Percentiles rank a stretch among this genome's conserved stretches.
Evolutionary conservation across 1,139 yeast species (phyloP).

Genomic region (Scheffersomyces illinoinensis): DNA sequence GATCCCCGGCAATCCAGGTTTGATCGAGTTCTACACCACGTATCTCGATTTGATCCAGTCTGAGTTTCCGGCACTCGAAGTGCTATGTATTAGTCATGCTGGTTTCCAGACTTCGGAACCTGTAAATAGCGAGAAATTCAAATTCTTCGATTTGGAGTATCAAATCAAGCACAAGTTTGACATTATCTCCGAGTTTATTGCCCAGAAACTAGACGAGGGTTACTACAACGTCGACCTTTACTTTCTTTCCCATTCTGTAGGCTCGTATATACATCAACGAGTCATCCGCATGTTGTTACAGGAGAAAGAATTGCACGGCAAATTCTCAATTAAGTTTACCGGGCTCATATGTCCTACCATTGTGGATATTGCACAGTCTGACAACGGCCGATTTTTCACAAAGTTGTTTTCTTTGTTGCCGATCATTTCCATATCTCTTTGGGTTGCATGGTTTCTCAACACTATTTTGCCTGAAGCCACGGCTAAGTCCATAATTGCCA

Average conservation of each 20-base stretch:
- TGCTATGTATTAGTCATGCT: conserved; percentile 57
- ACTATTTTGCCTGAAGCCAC: conserved; percentile 19
- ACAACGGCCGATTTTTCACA: conserved; percentile 46
- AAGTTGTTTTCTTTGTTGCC: conserved; percentile 34
- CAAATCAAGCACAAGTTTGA: conserved; percentile 53
- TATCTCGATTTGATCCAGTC: conserved; percentile 48
- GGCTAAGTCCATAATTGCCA: conserved; percentile 22
- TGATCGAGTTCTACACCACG: conserved; percentile 56
- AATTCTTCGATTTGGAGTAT: conserved; percentile 40
- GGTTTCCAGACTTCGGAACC: conserved; percentile 40
- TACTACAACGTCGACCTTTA: conserved; percentile 33
- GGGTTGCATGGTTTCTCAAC: conserved; percentile 21
- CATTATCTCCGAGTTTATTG: conserved; percentile 34
- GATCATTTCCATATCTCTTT: conserved; percentile 24
- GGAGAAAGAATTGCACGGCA: conserved; percentile 19
- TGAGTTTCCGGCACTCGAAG: conserved; percentile 45
- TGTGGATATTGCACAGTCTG: conserved; percentile 52
- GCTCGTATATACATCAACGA: conserved; percentile 57
- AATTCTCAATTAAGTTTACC: conserved; percentile 35
- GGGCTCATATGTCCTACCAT: conserved; percentile 69
- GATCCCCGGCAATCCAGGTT: conserved; percentile 72
- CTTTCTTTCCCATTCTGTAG: conserved; percentile 64
- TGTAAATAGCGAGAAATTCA: conserved; percentile 6
- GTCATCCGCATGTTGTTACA: conserved; percentile 29
- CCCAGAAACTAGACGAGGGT: conserved; percentile 8